These are phyloP conservation scores for Geotrichum ghanense DNA, from an alignment of 805 yeast species.

Conservation along the genomic window DNA sequence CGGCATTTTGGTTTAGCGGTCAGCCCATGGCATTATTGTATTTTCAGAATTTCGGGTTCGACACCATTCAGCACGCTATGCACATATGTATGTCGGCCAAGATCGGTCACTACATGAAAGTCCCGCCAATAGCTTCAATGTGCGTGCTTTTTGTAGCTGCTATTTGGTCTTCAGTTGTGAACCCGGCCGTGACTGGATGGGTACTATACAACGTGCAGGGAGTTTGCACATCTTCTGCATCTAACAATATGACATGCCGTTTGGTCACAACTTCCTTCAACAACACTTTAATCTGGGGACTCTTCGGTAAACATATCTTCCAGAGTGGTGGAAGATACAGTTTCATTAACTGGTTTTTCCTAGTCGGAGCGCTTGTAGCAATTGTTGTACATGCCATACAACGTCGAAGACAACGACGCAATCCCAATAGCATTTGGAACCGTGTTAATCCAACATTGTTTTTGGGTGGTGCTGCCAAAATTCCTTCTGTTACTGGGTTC, in stretches of 20 bases:
- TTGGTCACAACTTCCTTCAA: constrained; percentile 30
- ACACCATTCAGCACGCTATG: constrained; percentile 51
- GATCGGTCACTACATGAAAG: constrained; percentile 45
- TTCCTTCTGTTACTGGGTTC: constrained; percentile 59
- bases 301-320: constrained; percentile 36
- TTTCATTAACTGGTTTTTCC: not conserved
- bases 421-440: not conserved
- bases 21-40: constrained; percentile 51
- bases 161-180: constrained; percentile 30
- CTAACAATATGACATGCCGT: constrained; percentile 35
- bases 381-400: not conserved
- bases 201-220: constrained; percentile 30
- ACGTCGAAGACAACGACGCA: not conserved
- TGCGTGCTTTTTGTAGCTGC: constrained; percentile 34
- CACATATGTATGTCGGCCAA: constrained; percentile 46
- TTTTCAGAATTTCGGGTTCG: constrained; percentile 47
- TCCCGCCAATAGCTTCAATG: constrained; percentile 49
- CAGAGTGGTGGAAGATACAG: not conserved
- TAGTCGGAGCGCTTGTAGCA: not conserved
- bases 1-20: constrained; percentile 56
- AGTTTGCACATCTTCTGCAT: constrained; percentile 33
- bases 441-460: constrained; percentile 33
- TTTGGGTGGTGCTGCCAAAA: constrained; percentile 40
- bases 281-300: constrained; percentile 46
- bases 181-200: constrained; percentile 32